Conservation (phyloP, 2,329 filamentous ascomycete genomes). For the Venturia nashicola region DNA sequence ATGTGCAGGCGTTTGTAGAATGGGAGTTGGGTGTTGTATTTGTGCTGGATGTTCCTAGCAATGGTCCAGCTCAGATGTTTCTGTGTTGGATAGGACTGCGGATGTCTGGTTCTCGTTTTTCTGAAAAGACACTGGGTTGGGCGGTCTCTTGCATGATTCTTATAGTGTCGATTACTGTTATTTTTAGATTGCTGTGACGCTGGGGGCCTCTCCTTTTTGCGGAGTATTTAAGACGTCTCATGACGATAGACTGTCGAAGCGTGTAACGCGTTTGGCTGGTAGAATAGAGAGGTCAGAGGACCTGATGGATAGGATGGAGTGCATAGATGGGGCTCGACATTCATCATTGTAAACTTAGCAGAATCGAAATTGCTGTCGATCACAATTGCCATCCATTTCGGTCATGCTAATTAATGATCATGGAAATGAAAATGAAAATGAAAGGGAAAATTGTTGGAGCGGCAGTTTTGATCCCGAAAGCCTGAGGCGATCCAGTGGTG, state of each 20-base stretch:
- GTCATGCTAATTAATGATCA: too few relatives aligned
- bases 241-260: not conserved
- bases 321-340: not conserved
- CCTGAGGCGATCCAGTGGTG: too few relatives aligned
- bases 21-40: not conserved
- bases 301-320: not conserved
- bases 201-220: not conserved
- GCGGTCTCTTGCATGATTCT: not conserved
- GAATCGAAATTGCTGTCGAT: not conserved
- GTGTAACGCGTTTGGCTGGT: not conserved
- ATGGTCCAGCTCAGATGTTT: not conserved
- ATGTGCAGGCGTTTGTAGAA: not conserved
- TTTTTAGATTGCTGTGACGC: not conserved
- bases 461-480: too few relatives aligned
- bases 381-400: not conserved
- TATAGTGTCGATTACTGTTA: not conserved
- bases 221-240: not conserved
- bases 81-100: not conserved
- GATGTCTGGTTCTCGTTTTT: not conserved
- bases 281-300: not conserved
- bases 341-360: not conserved
- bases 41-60: not conserved
- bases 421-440: too few relatives aligned
- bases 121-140: not conserved
- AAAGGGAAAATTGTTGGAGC: too few relatives aligned